phyloP scores from a whole-genome alignment of 306 rosid species.

The Rosa multiflora region DNA sequence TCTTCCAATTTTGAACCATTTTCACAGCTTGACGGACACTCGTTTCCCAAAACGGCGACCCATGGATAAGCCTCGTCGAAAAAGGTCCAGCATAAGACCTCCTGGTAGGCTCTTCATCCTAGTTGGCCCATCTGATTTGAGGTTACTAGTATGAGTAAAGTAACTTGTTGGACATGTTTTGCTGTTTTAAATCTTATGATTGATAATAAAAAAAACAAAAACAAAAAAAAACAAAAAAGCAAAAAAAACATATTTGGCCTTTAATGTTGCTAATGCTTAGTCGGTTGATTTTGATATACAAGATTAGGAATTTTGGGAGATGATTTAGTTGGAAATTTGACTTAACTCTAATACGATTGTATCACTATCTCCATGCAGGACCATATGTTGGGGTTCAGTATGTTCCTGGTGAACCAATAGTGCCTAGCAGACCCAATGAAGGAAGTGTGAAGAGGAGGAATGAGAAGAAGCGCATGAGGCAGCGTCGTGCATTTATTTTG shows the following conservation, averaged over 20 bases:
- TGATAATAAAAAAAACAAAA: background rate
- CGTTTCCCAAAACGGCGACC: slow-evolving; percentile 84
- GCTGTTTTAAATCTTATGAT: background rate
- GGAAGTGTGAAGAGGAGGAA: slow-evolving; percentile 91
- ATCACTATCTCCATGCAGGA: slow-evolving; percentile 39
- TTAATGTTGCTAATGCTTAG: background rate
- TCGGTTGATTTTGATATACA: background rate
- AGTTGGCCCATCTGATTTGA: background rate
- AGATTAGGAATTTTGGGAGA: background rate
- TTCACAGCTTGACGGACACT: slow-evolving; percentile 81
- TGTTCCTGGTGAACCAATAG: slow-evolving; percentile 70
- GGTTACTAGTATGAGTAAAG: background rate
- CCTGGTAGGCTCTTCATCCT: slow-evolving; percentile 42
- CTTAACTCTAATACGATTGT: background rate
- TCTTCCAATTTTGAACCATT: slow-evolving; percentile 39
- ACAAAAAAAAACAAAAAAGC: background rate
- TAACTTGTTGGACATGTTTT: background rate
- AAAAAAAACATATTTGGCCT: background rate
- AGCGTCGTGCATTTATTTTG: slow-evolving; percentile 73
- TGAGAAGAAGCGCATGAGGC: slow-evolving; percentile 85
- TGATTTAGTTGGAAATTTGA: background rate
- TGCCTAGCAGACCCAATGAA: slow-evolving; percentile 72
- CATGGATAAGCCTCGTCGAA: slow-evolving; percentile 59
- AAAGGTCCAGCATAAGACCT: slow-evolving; percentile 72
- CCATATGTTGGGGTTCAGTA: slow-evolving; percentile 78